These are phyloP conservation scores for Chimonanthus praecox DNA, from an alignment of 164 flowering plant genomes.

Conservation along the genomic window DNA sequence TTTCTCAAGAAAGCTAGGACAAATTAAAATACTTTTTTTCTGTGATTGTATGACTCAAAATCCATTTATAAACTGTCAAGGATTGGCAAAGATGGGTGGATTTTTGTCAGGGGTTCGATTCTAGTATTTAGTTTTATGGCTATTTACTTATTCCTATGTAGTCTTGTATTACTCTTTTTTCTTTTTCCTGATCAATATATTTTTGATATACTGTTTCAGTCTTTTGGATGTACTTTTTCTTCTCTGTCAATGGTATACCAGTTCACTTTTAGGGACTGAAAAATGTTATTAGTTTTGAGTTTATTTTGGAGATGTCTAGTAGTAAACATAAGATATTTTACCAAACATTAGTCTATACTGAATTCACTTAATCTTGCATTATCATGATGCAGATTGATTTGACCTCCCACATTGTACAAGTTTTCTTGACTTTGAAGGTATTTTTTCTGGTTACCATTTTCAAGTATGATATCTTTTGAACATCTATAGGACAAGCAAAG, in stretches of 20 bases:
- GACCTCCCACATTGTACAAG: conserved; percentile 73
- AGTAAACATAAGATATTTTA: neutral
- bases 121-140: too few species aligned
- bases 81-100: too few species aligned
- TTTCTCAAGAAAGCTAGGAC: too few species aligned
- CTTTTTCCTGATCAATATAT: too few species aligned
- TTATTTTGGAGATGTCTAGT: neutral
- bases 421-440: conserved; percentile 84
- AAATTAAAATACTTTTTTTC: too few species aligned
- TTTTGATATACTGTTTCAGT: too few species aligned
- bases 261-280: neutral
- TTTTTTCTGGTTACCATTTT: neutral
- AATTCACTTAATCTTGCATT: conserved; percentile 1
- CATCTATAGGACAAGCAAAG: neutral
- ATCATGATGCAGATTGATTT: conserved; percentile 74
- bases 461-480: neutral
- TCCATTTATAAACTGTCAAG: too few species aligned
- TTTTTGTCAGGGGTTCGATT: too few species aligned
- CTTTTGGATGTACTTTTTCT: too few species aligned
- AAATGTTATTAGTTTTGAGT: neutral
- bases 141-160: too few species aligned
- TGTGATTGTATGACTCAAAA: too few species aligned
- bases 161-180: too few species aligned
- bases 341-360: neutral
- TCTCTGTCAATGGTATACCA: neutral